Conservation (phyloP, 2,329 filamentous ascomycete genomes). For the Huntiella bhutanensis region DNA sequence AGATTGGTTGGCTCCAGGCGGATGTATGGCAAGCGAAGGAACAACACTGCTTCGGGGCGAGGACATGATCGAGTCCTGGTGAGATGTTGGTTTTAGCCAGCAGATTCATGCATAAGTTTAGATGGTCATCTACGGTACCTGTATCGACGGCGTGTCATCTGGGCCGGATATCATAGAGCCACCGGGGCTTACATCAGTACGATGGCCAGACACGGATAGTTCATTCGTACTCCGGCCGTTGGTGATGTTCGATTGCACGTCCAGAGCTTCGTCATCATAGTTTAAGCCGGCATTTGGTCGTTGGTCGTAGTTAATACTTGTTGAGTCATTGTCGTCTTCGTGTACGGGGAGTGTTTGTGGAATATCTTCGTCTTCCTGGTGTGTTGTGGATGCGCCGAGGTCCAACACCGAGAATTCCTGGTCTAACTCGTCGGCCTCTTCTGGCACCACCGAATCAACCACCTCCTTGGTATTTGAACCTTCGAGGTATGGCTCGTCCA, state of each 20-base stretch:
- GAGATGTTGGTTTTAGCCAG: background rate
- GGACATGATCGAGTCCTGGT: conserved; percentile 39
- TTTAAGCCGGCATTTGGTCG: background rate
- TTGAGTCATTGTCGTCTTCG: background rate
- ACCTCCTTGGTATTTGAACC: too few species aligned
- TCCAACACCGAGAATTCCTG: too few species aligned
- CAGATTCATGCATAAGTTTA: background rate
- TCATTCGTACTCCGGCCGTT: background rate
- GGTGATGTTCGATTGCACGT: background rate
- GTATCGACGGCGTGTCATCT: conserved; percentile 69
- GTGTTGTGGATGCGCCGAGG: too few species aligned
- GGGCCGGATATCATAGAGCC: conserved; percentile 54
- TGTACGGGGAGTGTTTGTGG: background rate
- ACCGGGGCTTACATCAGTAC: conserved; percentile 35
- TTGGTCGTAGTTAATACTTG: too few species aligned
- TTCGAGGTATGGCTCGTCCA: too few species aligned
- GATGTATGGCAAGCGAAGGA: conserved; percentile 47
- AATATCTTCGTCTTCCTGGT: conserved; percentile 1
- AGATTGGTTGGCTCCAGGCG: conserved; percentile 41
- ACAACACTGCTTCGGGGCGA: conserved; percentile 59
- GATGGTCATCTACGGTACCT: conserved; percentile 28
- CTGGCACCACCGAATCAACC: too few species aligned
- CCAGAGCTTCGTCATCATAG: background rate
- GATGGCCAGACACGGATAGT: too few species aligned
- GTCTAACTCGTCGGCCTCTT: too few species aligned